phyloP scores from a whole-genome alignment of 441 rosid genomes.

The Corymbia calophylla region DNA sequence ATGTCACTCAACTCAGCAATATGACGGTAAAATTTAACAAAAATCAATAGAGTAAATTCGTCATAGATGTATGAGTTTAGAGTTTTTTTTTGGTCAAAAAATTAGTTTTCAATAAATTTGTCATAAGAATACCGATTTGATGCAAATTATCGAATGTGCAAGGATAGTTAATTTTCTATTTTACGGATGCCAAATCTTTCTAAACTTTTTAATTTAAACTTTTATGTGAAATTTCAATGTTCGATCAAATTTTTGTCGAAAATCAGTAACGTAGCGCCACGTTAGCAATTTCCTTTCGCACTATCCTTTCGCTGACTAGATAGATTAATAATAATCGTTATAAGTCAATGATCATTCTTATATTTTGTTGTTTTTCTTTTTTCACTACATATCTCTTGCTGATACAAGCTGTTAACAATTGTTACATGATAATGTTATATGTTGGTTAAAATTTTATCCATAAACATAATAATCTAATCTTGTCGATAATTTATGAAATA shows the following conservation, averaged over 20 bases:
- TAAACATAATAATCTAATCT: not conserved
- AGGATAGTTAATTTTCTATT: not conserved
- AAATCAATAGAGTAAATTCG: no score
- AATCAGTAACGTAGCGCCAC: no score
- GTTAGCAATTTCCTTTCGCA: not conserved
- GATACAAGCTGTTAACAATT: not conserved
- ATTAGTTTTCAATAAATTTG: no score
- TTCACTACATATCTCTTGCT: not conserved
- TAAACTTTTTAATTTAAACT: no score
- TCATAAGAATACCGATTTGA: no score
- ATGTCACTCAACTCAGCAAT: no score
- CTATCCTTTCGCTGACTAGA: not conserved
- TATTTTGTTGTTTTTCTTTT: not conserved
- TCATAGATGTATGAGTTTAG: no score
- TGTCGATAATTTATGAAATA: not conserved
- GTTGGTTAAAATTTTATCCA: not conserved
- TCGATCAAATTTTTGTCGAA: accelerated
- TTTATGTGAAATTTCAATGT: no score
- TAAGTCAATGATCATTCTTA: not conserved
- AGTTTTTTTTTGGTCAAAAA: no score
- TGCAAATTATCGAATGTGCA: not conserved
- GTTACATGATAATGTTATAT: not conserved
- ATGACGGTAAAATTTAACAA: no score
- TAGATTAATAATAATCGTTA: not conserved
- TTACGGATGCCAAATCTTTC: no score